Conservation (phyloP, 345 rosid species). For the Populus simonii region DNA sequence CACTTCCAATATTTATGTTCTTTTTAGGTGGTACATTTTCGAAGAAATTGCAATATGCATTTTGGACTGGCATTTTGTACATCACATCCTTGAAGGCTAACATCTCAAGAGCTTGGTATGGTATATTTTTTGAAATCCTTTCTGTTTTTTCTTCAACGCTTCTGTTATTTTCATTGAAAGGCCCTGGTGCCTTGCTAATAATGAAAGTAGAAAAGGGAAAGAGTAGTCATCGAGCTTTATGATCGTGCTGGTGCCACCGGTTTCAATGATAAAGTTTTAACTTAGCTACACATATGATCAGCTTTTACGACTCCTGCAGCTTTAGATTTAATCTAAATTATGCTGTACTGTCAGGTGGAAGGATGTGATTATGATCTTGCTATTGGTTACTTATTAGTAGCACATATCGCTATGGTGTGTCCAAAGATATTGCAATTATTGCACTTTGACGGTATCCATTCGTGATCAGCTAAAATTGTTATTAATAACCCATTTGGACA, state of each 20-base stretch:
- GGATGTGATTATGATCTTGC: constrained; percentile 61
- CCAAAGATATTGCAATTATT: no score
- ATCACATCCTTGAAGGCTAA: constrained; percentile 58
- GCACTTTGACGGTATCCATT: no score
- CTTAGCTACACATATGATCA: neutral
- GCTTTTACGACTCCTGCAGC: neutral
- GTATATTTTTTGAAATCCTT: neutral
- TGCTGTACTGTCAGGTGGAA: constrained; percentile 70
- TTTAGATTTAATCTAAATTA: neutral
- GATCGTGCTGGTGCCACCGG: neutral
- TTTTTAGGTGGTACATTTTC: constrained; percentile 83
- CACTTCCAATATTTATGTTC: neutral
- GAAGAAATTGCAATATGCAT: constrained; percentile 79
- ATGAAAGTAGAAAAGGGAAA: neutral
- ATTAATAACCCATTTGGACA: no score
- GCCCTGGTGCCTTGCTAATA: neutral
- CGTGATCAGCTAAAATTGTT: no score
- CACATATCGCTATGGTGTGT: no score
- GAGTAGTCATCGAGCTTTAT: neutral
- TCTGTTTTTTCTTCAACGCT: neutral
- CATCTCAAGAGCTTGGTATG: constrained; percentile 70
- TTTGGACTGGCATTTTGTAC: constrained; percentile 89
- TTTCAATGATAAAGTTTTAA: neutral
- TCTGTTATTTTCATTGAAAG: neutral
- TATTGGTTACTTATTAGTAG: constrained; percentile 40